Conservation (phyloP, 768 basidiomycete species). For the Rhizopogon roseolus region DNA sequence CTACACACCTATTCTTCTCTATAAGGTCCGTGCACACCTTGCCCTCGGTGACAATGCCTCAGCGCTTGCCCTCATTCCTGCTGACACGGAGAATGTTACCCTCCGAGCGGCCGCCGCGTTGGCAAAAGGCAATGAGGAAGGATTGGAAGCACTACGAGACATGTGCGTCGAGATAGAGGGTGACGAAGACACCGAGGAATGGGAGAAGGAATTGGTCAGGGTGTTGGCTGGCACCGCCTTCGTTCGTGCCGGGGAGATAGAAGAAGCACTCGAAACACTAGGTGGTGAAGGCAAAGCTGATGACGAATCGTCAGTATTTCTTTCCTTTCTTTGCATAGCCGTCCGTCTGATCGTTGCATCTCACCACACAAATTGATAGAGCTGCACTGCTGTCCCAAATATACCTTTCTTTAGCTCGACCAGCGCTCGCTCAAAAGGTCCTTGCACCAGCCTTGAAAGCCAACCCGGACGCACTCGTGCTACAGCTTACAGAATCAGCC, state of each 20-base stretch:
- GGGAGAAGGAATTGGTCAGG: constrained; percentile 69
- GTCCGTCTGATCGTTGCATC: neutral
- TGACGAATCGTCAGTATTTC: constrained; percentile 74
- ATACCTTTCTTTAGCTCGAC: constrained; percentile 84
- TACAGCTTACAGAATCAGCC: constrained; percentile 86
- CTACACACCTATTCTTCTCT: constrained; percentile 61
- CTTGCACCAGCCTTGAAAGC: constrained; percentile 79
- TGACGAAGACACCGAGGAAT: constrained; percentile 60
- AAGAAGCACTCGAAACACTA: constrained; percentile 90
- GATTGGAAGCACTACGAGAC: constrained; percentile 80
- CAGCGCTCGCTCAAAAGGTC: constrained; percentile 83
- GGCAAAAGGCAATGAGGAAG: constrained; percentile 57
- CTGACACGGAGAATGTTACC: constrained; percentile 57
- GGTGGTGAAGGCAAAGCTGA: constrained; percentile 66
- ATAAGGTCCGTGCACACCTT: constrained; percentile 74
- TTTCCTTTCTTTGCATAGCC: neutral
- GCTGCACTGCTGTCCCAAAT: constrained; percentile 81
- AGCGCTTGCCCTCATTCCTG: constrained; percentile 53
- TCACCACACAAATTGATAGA: constrained; percentile 33
- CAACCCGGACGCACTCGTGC: constrained; percentile 85
- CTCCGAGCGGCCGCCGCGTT: constrained; percentile 69
- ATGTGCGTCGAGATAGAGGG: constrained; percentile 83
- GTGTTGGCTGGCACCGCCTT: constrained; percentile 88
- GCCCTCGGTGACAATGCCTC: constrained; percentile 58
- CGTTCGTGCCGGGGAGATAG: constrained; percentile 75